Percentiles rank a stretch among this genome's conserved stretches.
phyloP scores from a whole-genome alignment of 352 stramenopile species.

The Plasmopara halstedii region DNA sequence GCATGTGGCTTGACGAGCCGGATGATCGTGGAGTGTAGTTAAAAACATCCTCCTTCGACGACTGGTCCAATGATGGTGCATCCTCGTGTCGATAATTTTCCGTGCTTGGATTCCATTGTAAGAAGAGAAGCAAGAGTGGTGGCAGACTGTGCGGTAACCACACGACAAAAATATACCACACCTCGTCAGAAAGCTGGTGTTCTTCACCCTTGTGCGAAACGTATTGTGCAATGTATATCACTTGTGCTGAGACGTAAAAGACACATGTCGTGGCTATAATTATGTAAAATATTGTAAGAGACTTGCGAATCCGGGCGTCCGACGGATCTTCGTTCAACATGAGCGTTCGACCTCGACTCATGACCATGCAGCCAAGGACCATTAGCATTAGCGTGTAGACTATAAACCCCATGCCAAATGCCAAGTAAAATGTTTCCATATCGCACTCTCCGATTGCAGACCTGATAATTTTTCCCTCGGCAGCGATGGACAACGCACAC shows the following conservation, averaged over 20 bases:
- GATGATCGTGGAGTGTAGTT: constrained; percentile 78
- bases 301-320: constrained; percentile 74
- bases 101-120: constrained; percentile 82
- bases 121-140: constrained; percentile 68
- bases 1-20: constrained; percentile 68
- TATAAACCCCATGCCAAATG: constrained; percentile 69
- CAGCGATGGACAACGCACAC: constrained; percentile 46
- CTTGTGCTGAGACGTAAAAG: constrained; percentile 78
- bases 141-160: constrained; percentile 74
- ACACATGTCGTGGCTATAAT: constrained; percentile 85
- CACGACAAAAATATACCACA: constrained; percentile 86
- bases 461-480: constrained; percentile 59
- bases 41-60: constrained; percentile 78
- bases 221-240: constrained; percentile 86
- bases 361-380: constrained; percentile 81
- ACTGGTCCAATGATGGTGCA: constrained; percentile 46
- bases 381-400: constrained; percentile 82
- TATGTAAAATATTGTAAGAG: constrained; percentile 82
- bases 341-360: constrained; percentile 70
- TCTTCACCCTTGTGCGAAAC: constrained; percentile 44
- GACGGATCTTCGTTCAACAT: constrained; percentile 84
- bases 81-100: constrained; percentile 60
- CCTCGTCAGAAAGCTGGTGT: constrained; percentile 64
- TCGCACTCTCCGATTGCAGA: constrained; percentile 58
- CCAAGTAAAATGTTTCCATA: constrained; percentile 79